These are phyloP conservation scores for Cyathus striatus DNA, from an alignment of 768 basidiomycete species.

Conservation along the genomic window DNA sequence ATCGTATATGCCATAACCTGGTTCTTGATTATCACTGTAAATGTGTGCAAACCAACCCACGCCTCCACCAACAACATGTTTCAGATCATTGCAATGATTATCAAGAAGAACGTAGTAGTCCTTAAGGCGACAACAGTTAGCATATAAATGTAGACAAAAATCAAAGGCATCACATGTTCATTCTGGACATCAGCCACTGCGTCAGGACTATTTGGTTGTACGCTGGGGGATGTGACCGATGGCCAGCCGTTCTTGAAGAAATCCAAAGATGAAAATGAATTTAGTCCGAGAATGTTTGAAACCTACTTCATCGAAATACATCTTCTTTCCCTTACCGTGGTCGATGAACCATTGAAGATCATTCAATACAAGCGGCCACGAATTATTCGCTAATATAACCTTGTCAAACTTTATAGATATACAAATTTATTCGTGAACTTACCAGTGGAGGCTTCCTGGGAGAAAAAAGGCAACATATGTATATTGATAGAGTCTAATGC, in stretches of 20 bases:
- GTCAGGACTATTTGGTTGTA: slow-evolving; percentile 46
- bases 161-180: slow-evolving; percentile 32
- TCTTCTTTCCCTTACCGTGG: slow-evolving; percentile 55
- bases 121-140: slow-evolving; percentile 14
- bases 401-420: no score
- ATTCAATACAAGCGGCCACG: slow-evolving; percentile 46
- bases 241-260: slow-evolving; percentile 58
- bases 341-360: slow-evolving; percentile 55
- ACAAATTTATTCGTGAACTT: not conserved
- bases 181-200: slow-evolving; percentile 45
- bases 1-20: slow-evolving; percentile 57
- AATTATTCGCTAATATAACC: slow-evolving; percentile 27
- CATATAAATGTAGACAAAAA: not conserved
- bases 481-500: slow-evolving; percentile 50
- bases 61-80: slow-evolving; percentile 43
- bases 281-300: not conserved
- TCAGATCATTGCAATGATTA: slow-evolving; percentile 44
- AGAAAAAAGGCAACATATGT: slow-evolving; percentile 59
- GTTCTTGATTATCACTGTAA: slow-evolving; percentile 46
- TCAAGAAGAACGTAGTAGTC: slow-evolving; percentile 52
- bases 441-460: slow-evolving; percentile 42
- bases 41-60: slow-evolving; percentile 68
- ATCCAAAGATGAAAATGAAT: not conserved
- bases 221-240: slow-evolving; percentile 43
- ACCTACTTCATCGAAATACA: slow-evolving; percentile 53